These are phyloP conservation scores for Melampsora larici-populina DNA, from an alignment of 1,284 basidiomycete genomes.

Conservation along the genomic window DNA sequence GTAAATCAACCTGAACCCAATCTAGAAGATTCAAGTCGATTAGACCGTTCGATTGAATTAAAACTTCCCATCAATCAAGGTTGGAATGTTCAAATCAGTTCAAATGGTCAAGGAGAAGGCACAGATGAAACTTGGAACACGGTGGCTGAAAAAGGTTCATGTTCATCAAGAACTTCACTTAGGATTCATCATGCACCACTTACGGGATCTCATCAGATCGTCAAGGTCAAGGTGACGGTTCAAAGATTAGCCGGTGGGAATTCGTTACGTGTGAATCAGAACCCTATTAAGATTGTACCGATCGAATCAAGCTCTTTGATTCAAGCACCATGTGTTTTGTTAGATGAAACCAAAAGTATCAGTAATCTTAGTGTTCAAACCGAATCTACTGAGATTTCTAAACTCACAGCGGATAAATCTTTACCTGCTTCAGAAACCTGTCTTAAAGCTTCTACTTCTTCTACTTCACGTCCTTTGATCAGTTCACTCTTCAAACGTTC, in stretches of 20 bases:
- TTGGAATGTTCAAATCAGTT: slow-evolving; percentile 77
- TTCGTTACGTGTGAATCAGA: slow-evolving; percentile 74
- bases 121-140: slow-evolving; percentile 54
- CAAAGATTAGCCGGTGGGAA: slow-evolving; percentile 69
- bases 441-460: slow-evolving; percentile 14
- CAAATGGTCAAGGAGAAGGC: slow-evolving; percentile 62
- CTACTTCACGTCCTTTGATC: not conserved
- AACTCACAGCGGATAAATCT: slow-evolving; percentile 16
- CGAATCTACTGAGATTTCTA: slow-evolving; percentile 28
- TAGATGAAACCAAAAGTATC: slow-evolving; percentile 68
- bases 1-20: slow-evolving; percentile 60
- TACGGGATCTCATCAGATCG: slow-evolving; percentile 68
- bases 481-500: not conserved
- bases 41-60: slow-evolving; percentile 75
- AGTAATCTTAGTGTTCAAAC: slow-evolving; percentile 63
- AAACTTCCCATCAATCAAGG: slow-evolving; percentile 72
- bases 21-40: slow-evolving; percentile 64
- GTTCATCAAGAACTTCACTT: slow-evolving; percentile 42
- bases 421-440: slow-evolving; percentile 34
- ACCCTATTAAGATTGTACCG: slow-evolving; percentile 67
- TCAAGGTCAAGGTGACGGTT: slow-evolving; percentile 72
- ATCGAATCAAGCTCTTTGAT: slow-evolving; percentile 64
- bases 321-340: slow-evolving; percentile 38
- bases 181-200: slow-evolving; percentile 58
- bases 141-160: slow-evolving; percentile 63